Evolutionary conservation across 805 yeast species (phyloP), one percentile per base, ranked within the genome.

Genomic region (Zygoascus ofunaensis): DNA sequence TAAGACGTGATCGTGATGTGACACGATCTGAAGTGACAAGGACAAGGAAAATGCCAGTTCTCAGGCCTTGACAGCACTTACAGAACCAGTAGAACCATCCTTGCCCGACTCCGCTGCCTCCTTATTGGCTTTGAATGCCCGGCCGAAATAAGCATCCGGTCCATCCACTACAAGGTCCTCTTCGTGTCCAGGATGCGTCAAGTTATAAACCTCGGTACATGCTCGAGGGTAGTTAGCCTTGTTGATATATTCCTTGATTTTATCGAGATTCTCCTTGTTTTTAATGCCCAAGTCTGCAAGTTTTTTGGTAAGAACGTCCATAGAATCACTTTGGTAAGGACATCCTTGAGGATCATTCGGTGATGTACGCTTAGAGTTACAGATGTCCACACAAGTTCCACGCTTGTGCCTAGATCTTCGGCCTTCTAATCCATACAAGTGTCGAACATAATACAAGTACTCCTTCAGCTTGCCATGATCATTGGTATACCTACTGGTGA

Each of bases 391-490:
- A 67, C 97, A 92, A 58, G 80, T 83, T 81, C 82, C 76, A 2
- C 97, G 95, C 55, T 76, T 76, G 63, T 87, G 87, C 55, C 87
- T 84, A 55, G 78, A 82, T 48, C 95, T 69, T 10, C 82, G 81
- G 53, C 98, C 99, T 64, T 86, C 96, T 46, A 86, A 69, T 40
- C 97, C 99, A 60, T 90, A 92, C 49, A 73, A 75, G 63, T 92
- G 97, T 48, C 95, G 74, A 56, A 92, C 77, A 55, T 84, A 85
- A 70, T 92, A 92, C 49, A 77, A 72, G 68, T 90, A 89, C 58
- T 90, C 94, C 64, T 87, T 89, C 61, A 81, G 77, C 65, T 89
- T 87, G 54, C 77, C 77, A 44, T 87, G 96, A 43, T 77, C 60
- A 4, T 80, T 72, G 4, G 87, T 73, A 63, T 90, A 90, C 50